Conservation (phyloP, 129 eudicot species). For the Flaveria robusta region DNA sequence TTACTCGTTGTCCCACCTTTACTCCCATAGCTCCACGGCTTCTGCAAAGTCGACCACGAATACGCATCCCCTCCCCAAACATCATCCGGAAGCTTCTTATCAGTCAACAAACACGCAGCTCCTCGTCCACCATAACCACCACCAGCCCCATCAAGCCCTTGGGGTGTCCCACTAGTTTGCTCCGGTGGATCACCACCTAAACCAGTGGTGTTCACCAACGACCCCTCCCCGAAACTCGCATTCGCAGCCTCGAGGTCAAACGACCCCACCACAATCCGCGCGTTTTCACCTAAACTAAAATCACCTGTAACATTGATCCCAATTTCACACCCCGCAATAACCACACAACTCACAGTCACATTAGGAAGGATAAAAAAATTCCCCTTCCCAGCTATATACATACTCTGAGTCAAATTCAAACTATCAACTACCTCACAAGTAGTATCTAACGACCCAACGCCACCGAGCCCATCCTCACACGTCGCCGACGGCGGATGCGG, state of each 20-base stretch:
- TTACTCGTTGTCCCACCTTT: conserved; percentile 85
- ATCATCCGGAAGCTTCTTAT: conserved; percentile 74
- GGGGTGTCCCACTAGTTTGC: conserved; percentile 93
- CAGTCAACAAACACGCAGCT: conserved; percentile 73
- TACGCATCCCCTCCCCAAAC: conserved; percentile 99
- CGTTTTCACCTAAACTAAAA: conserved; percentile 72
- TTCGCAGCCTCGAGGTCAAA: conserved; percentile 57
- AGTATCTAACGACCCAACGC: conserved; percentile 84
- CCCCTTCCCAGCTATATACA: conserved; percentile 90
- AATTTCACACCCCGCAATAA: conserved; percentile 67
- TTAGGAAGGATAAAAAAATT: conserved; percentile 73
- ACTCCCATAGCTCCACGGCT: conserved; percentile 91
- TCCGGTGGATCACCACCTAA: conserved; percentile 84
- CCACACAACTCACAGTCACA: conserved; percentile 61
- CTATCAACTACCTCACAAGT: conserved; percentile 77
- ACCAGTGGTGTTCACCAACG: conserved; percentile 74
- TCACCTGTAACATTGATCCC: conserved; percentile 66
- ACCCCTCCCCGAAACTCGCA: conserved; percentile 56
- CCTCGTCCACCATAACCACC: conserved; percentile 98
- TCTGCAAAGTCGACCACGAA: conserved; percentile 64
- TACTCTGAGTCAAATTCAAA: conserved; percentile 63
- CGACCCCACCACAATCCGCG: conserved; percentile 51
- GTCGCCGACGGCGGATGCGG: conserved; percentile 85
- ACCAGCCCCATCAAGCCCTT: conserved; percentile 81
- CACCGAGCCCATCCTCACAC: conserved; percentile 81